A percentile compares a stretch with the other conserved stretches of the same genome.
phyloP scores from a whole-genome alignment of 2,329 filamentous ascomycete species.

The Onygenales sp. region DNA sequence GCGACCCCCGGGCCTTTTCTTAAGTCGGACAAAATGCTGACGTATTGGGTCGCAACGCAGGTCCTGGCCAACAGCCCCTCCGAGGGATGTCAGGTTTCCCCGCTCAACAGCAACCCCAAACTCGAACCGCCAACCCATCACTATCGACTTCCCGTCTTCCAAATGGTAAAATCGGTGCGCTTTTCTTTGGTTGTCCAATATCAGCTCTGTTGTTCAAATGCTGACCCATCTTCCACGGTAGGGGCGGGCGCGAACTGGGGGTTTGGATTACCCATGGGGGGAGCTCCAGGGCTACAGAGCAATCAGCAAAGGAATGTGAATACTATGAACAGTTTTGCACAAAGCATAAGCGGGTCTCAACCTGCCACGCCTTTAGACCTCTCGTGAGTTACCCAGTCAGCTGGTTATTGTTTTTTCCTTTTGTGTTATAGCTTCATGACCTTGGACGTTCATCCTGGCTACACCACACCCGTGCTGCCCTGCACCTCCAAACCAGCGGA shows the following conservation, averaged over 20 bases:
- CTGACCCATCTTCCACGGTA: constrained; percentile 14
- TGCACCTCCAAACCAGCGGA: not conserved
- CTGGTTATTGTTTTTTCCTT: not conserved
- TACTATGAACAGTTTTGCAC: constrained; percentile 46
- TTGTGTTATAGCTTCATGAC: not conserved
- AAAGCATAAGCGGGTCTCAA: constrained; percentile 46
- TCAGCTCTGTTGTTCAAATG: constrained; percentile 2
- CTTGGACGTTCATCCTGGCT: not conserved
- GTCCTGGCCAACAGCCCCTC: constrained; percentile 41
- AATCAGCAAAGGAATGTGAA: constrained; percentile 43
- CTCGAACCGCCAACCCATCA: constrained; percentile 36
- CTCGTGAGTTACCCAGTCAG: constrained; percentile 38
- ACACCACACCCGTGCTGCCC: not conserved
- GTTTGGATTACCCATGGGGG: constrained; percentile 46
- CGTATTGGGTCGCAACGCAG: constrained; percentile 21
- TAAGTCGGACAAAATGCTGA: constrained; percentile 7
- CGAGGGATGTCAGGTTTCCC: constrained; percentile 47
- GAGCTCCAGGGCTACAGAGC: constrained; percentile 41
- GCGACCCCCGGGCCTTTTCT: not conserved
- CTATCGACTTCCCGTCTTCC: constrained; percentile 41
- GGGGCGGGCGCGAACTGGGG: constrained; percentile 49
- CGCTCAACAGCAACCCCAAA: constrained; percentile 37
- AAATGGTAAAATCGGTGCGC: constrained; percentile 45
- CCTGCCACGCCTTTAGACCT: constrained; percentile 45
- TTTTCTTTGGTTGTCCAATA: constrained; percentile 5